Evolutionary conservation across 2,329 filamentous ascomycete species (phyloP).

Genomic region (Sporothrix brunneoviolacea): DNA sequence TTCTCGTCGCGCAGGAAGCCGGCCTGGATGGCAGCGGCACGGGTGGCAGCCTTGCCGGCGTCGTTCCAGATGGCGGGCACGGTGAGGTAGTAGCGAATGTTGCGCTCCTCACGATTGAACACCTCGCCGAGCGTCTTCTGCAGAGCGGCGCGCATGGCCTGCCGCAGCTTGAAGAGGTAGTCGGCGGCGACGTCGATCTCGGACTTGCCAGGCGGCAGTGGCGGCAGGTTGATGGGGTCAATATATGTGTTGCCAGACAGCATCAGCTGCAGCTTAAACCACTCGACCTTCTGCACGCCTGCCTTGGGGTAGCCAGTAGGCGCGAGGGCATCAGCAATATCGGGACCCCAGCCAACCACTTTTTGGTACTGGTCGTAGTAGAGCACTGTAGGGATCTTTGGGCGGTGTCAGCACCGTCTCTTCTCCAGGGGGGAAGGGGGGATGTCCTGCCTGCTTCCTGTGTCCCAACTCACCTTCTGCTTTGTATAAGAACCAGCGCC

Average conservation of each 20-base stretch:
- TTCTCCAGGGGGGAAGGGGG: too few relatives aligned
- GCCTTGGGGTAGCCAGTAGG: slow-evolving; percentile 97
- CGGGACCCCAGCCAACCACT: slow-evolving; percentile 98
- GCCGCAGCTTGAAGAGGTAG: slow-evolving; percentile 95
- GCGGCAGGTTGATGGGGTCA: slow-evolving; percentile 96
- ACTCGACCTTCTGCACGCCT: slow-evolving; percentile 97
- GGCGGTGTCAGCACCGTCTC: background rate
- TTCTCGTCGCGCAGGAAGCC: slow-evolving; percentile 96
- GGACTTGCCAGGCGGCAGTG: slow-evolving; percentile 93
- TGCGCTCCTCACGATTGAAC: slow-evolving; percentile 95
- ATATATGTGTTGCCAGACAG: slow-evolving; percentile 98
- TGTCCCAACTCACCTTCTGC: slow-evolving; percentile 67
- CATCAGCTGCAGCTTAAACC: slow-evolving; percentile 99
- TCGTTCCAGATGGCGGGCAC: slow-evolving; percentile 99
- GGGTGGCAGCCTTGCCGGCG: slow-evolving; percentile 92
- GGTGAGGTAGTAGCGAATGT: slow-evolving; percentile 95
- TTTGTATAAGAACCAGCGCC: slow-evolving; percentile 96
- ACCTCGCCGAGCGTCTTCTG: slow-evolving; percentile 97
- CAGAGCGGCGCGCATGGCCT: slow-evolving; percentile 91
- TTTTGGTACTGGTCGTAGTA: slow-evolving; percentile 99
- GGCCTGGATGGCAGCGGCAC: slow-evolving; percentile 92
- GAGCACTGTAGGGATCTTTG: slow-evolving; percentile 94
- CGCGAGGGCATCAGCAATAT: slow-evolving; percentile 93
- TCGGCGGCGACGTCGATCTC: slow-evolving; percentile 99
- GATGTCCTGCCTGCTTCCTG: background rate